Evolutionary conservation across 768 basidiomycete genomes (phyloP).

Genomic region (Mycena filopes): DNA sequence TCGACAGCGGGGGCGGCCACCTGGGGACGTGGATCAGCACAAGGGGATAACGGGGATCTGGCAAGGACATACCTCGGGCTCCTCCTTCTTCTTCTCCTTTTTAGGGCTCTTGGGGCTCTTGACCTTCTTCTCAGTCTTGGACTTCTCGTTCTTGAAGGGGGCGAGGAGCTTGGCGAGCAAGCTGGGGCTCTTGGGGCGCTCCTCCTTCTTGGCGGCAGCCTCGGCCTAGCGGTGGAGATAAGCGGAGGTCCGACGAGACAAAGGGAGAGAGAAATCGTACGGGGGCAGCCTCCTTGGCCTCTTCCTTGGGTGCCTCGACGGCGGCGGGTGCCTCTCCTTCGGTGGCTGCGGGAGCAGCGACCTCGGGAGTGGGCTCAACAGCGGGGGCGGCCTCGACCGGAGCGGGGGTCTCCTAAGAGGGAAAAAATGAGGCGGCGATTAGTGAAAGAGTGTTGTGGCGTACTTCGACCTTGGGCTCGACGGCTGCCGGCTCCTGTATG

Average conservation of each 20-base stretch:
- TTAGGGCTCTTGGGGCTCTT: conserved; percentile 81
- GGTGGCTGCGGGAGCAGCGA: conserved; percentile 45
- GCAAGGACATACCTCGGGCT: conserved; percentile 57
- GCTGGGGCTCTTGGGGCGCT: conserved; percentile 82
- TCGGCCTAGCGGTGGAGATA: conserved; percentile 47
- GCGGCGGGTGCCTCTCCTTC: conserved; percentile 49
- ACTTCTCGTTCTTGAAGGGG: conserved; percentile 79
- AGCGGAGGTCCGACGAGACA: conserved; percentile 7
- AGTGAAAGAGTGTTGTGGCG: not conserved
- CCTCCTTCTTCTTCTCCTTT: conserved; percentile 87
- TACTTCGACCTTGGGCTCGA: conserved; percentile 38
- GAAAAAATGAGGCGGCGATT: conserved; percentile 16
- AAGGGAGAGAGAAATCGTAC: conserved; percentile 30
- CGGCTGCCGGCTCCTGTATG: conserved; percentile 30
- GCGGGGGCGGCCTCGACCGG: conserved; percentile 36
- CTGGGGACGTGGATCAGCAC: conserved; percentile 30
- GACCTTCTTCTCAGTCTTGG: conserved; percentile 67
- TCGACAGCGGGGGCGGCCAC: conserved; percentile 50
- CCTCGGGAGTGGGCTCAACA: conserved; percentile 47
- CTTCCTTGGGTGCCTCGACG: conserved; percentile 43
- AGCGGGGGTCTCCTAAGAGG: conserved; percentile 47
- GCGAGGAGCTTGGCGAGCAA: conserved; percentile 83
- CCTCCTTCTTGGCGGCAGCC: conserved; percentile 71
- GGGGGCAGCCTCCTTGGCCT: conserved; percentile 38
- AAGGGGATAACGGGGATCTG: conserved; percentile 5